These are phyloP conservation scores for Beta corolliflora DNA, from an alignment of 179 eudicot genomes.

Conservation along the genomic window DNA sequence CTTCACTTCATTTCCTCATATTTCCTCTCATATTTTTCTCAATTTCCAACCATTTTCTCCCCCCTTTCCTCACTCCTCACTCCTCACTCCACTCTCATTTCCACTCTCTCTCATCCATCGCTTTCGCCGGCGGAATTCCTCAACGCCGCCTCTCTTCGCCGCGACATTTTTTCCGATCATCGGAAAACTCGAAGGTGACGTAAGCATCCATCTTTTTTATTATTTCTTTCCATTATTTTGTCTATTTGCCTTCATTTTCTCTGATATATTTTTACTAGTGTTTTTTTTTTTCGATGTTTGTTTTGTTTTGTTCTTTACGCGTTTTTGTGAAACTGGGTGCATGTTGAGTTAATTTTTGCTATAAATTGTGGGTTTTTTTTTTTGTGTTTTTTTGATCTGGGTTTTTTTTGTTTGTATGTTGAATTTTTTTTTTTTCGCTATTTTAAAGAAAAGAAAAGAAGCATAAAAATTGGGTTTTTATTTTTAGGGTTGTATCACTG, in stretches of 20 bases:
- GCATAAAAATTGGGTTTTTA: neutral
- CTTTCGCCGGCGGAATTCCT: neutral
- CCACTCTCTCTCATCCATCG: neutral
- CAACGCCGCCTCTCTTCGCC: neutral
- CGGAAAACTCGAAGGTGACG: neutral
- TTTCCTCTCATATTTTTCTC: neutral
- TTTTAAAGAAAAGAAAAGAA: neutral
- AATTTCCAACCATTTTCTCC: too few species aligned
- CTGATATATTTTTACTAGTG: neutral
- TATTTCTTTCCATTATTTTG: neutral
- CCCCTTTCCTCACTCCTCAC: neutral
- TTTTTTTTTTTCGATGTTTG: neutral
- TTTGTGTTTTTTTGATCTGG: neutral
- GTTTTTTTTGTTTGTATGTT: neutral
- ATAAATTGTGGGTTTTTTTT: neutral
- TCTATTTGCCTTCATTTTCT: neutral
- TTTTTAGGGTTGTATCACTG: neutral
- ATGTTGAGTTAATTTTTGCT: neutral
- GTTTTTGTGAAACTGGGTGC: neutral
- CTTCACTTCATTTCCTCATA: neutral
- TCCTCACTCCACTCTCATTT: neutral
- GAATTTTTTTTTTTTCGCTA: neutral
- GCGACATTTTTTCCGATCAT: slow-evolving; percentile 15
- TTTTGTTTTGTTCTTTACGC: neutral
- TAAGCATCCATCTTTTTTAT: neutral